Evolutionary conservation across 2,329 filamentous ascomycete species (phyloP).

Genomic region (Penicillium sp.): DNA sequence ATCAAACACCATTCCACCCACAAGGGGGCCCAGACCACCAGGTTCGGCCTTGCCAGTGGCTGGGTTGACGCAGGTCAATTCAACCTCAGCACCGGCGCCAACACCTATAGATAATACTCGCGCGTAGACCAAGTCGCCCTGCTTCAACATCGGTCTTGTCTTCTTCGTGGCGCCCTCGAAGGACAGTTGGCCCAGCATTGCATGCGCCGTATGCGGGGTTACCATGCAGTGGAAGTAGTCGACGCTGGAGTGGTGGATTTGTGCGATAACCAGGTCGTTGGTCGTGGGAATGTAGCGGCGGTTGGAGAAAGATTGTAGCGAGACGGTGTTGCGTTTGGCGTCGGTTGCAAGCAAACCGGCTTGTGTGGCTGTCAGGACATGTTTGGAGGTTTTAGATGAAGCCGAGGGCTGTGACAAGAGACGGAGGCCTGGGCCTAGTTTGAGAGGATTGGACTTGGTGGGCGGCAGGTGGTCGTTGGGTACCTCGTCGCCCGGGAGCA

Average conservation of each 20-base stretch:
- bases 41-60: slow-evolving; percentile 81
- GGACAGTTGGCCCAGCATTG: slow-evolving; percentile 76
- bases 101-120: slow-evolving; percentile 72
- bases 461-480: slow-evolving; percentile 62
- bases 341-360: slow-evolving; percentile 37
- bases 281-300: slow-evolving; percentile 68
- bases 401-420: slow-evolving; percentile 69
- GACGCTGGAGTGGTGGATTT: slow-evolving; percentile 66
- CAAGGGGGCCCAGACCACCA: slow-evolving; percentile 78
- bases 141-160: slow-evolving; percentile 70
- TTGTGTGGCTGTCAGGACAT: slow-evolving; percentile 32
- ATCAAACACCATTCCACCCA: slow-evolving; percentile 78
- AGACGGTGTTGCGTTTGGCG: slow-evolving; percentile 37
- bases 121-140: slow-evolving; percentile 81
- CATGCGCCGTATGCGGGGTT: slow-evolving; percentile 57
- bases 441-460: slow-evolving; percentile 62
- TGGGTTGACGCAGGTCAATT: slow-evolving; percentile 82
- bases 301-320: slow-evolving; percentile 34
- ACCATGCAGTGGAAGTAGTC: slow-evolving; percentile 79
- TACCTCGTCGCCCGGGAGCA: slow-evolving; percentile 78
- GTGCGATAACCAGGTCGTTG: slow-evolving; percentile 86
- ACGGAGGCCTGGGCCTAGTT: slow-evolving; percentile 76
- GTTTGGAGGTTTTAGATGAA: slow-evolving; percentile 54
- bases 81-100: slow-evolving; percentile 77
- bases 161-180: slow-evolving; percentile 93